Percentiles rank a stretch among this genome's conserved stretches.
Evolutionary conservation across 148 eudicot genomes (phyloP).

Genomic region (Fallopia convolvulus): DNA sequence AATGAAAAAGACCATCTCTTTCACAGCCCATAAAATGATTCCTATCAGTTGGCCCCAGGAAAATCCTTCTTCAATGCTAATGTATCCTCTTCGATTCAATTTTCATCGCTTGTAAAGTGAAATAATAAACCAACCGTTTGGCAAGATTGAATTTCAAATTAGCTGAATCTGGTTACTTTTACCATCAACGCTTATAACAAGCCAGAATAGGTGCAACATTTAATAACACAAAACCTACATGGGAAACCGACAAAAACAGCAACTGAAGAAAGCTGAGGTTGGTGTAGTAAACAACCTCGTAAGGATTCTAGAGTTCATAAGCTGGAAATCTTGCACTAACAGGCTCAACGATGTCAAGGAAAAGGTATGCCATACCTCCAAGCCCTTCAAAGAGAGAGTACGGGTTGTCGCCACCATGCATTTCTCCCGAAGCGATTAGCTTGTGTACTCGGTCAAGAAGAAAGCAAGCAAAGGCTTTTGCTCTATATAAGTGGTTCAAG

Average conservation of each 20-base stretch:
- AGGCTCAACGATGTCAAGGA: constrained; percentile 65
- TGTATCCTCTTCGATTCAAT: no score
- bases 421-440: constrained; percentile 54
- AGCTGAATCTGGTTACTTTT: no score
- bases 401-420: constrained; percentile 86
- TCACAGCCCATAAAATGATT: no score
- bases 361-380: constrained; percentile 77
- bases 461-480: constrained; percentile 83
- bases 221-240: neutral
- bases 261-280: neutral
- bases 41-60: no score
- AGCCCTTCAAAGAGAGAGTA: constrained; percentile 82
- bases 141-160: no score
- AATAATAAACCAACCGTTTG: no score
- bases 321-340: constrained; percentile 71
- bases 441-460: constrained; percentile 44
- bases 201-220: no score
- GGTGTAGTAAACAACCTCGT: neutral
- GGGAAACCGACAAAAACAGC: neutral
- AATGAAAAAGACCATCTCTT: no score
- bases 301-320: constrained; percentile 36
- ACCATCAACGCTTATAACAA: no score
- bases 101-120: no score
- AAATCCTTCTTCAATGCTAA: no score
- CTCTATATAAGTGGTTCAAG: constrained; percentile 47